Conservation (phyloP, 2,329 filamentous ascomycete species). For the Talaromyces funiculosus region DNA sequence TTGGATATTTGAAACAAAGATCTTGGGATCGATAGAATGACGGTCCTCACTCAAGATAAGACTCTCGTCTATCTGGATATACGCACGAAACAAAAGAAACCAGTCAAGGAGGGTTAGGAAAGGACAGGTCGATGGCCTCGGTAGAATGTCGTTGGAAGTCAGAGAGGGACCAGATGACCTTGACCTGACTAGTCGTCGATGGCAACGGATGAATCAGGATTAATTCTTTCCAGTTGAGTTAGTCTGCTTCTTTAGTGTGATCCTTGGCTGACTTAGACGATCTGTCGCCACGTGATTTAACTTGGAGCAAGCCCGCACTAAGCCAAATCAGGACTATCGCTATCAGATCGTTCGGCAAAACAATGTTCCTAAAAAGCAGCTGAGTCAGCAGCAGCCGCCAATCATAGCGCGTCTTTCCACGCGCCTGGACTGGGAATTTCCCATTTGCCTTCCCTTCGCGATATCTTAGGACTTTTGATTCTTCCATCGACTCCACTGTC, state of each 20-base stretch:
- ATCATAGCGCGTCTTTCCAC: slow-evolving; percentile 31
- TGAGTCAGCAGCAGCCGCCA: slow-evolving; percentile 30
- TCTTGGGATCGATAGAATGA: background rate
- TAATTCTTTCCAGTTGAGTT: background rate
- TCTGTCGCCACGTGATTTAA: slow-evolving; percentile 8
- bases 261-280: background rate
- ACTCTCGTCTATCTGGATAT: background rate
- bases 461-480: slow-evolving; percentile 5
- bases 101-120: background rate
- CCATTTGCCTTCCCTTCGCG: slow-evolving; percentile 23
- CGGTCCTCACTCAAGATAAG: background rate
- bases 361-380: slow-evolving; percentile 8
- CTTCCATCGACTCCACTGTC: background rate
- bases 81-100: background rate
- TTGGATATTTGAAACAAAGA: background rate
- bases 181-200: background rate
- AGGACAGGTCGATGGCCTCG: background rate
- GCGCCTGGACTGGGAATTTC: slow-evolving; percentile 21
- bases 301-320: background rate
- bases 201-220: background rate
- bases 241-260: background rate
- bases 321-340: background rate
- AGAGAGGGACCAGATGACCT: background rate
- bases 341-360: slow-evolving; percentile 2
- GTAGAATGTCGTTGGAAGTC: background rate